Evolutionary conservation across 2,329 filamentous ascomycete species (phyloP), one percentile per base, ranked within the genome.

Genomic region (Colletotrichum coccodes): DNA sequence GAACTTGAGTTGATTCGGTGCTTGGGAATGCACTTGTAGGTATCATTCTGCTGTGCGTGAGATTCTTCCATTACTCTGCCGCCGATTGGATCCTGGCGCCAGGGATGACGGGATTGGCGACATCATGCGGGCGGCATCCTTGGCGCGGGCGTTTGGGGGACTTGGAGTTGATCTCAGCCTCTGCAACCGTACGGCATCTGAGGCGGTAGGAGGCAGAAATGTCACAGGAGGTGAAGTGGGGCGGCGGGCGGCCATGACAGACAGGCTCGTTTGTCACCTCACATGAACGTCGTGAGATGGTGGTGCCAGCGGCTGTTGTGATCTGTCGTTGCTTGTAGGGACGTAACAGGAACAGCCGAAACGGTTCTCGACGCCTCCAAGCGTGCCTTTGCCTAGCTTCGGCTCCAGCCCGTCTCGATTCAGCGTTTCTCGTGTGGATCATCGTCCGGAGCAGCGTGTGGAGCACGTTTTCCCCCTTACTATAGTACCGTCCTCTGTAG

Each of bases 141-240:
- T 70, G 68, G 64, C 64, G 68, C 64, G 68, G 68, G 68, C 64
- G 68, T 68, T 64, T 68, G 52, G 26, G 44, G 42, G 49, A 44
- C 36, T 67, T 50, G 65, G 32, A 44, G 46, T 67, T 30, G 53
- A 66, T 42, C 21, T 42, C 36, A 21, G n/a, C 23, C 28, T 30
- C 16, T 47, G 30, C 18, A 52, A 47, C 52, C 8, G 32, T 49
- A 23, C 34, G 36, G 23, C 23, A 34, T 40, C 21, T 42, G 47
- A 42, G 12, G 47, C 38, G 34, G 47, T 34, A n/a, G 38, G 44
- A 64, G 21, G 28, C 11, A 21, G 16, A 21, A 46, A 28, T 49
- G 42, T 12, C 21, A 5, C 12, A 34, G 49, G 28, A 38, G 44
- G 44, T 21, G 28, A 26, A 30, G 30, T 28, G 11, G 30, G 62